Evolutionary conservation across 2,329 filamentous ascomycete genomes (phyloP), one percentile per base, ranked within the genome.

Genomic region (Phialophora expanda): DNA sequence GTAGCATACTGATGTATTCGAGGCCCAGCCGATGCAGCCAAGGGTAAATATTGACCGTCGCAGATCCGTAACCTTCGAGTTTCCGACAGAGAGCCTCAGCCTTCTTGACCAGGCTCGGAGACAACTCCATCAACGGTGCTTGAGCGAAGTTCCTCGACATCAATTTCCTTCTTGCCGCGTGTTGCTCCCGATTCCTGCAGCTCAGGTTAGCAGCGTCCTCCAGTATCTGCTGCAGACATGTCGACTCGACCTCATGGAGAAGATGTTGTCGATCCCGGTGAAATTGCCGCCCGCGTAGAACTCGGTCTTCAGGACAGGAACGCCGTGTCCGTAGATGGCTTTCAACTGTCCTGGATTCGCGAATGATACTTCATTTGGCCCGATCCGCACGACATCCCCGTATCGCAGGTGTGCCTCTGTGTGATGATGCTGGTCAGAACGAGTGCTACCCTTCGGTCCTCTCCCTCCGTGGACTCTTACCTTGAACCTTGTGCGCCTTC

Each of bases 341-440:
- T 84, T 73, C 20, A 79, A 78, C 0, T 85, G 83, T 48, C 85
- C 82, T 3, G 89, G 79, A 65, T 84, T 85, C 72, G 89, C 87
- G 38, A 67, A 58, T 6, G 62, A 61, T 3, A 67, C n/a, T 11
- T 65, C 56, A 30, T 65, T 65, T 14, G 65, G 65, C n/a, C 56
- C 65, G 54, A 67, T 61, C 5, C 65, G 61, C 12, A 67, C 62
- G 14, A 67, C 14, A 14, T 48, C 26, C 7, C 65, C 65, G 38
- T 67, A 65, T 57, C 57, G 61, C 6, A 46, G 14, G 41, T 66
- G 64, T 17, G 58, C 58, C 7, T 32, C 44, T 48, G 44, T n/a
- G 8, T 48, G 20, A 7, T n/a, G 8, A 0, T 20, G 8, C 2
- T 20, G 17, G n/a, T 22, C n/a, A 38, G 54, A n/a, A 71, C 60